Percentiles rank a stretch among this genome's conserved stretches.
These are phyloP conservation scores for Clitoria ternatea DNA, from an alignment of 306 rosid species.

Conservation along the genomic window DNA sequence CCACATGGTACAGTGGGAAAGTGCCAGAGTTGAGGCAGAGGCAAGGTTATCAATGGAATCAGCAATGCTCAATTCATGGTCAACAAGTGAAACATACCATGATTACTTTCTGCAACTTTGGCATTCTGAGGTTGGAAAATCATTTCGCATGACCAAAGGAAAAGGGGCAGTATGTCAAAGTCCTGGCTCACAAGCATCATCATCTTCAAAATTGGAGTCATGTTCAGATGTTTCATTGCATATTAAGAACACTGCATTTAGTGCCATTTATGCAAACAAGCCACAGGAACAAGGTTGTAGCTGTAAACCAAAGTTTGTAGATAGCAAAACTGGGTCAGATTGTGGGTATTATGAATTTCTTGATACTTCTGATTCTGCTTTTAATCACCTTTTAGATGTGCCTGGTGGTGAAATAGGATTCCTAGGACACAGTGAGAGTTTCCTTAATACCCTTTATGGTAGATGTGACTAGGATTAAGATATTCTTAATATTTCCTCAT, in stretches of 20 bases:
- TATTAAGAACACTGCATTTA: conserved; percentile 6
- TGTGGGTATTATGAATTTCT: conserved; percentile 37
- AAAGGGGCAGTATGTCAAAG: conserved; percentile 20
- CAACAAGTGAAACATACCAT: conserved; percentile 12
- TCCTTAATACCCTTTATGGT: conserved; percentile 25
- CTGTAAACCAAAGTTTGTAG: conserved; percentile 39
- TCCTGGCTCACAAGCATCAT: conserved; percentile 22
- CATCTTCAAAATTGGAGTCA: conserved; percentile 30
- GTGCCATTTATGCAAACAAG: conserved; percentile 21
- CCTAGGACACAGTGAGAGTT: conserved; percentile 37
- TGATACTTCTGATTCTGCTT: conserved; percentile 41
- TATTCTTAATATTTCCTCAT: conserved; percentile 1
- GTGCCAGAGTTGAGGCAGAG: conserved; percentile 59
- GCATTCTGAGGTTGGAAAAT: conserved; percentile 50
- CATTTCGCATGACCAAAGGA: conserved; percentile 37
- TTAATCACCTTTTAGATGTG: conserved; percentile 43
- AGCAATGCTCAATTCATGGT: conserved; percentile 23
- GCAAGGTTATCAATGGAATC: conserved; percentile 49
- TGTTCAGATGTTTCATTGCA: conserved; percentile 37
- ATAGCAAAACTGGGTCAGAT: conserved; percentile 24
- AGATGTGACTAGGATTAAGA: conserved; percentile 25
- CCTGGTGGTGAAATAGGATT: conserved; percentile 35
- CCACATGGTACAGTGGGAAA: conserved; percentile 51
- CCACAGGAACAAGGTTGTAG: conserved; percentile 29
- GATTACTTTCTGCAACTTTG: conserved; percentile 53